A percentile compares a stretch with the other conserved stretches of the same genome.
Evolutionary conservation across 106 monocot genomes (phyloP).

Genomic region (Narthecium ossifragum): DNA sequence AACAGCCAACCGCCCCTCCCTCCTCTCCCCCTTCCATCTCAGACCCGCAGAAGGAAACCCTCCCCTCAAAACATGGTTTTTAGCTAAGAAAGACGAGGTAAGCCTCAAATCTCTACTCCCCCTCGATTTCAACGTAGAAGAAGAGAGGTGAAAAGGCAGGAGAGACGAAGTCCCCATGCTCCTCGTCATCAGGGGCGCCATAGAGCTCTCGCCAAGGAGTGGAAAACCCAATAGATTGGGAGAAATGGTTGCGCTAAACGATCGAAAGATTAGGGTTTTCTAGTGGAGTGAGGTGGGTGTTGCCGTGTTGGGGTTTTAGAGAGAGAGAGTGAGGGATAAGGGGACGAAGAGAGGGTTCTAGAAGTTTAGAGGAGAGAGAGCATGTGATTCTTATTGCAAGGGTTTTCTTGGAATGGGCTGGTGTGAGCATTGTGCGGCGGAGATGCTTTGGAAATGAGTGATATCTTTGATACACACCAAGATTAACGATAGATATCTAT

Average conservation of each 20-base stretch:
- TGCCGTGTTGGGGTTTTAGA: constrained; percentile 7
- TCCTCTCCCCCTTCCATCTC: constrained; percentile 46
- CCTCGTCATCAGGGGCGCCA: constrained; percentile 25
- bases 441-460: too few species aligned
- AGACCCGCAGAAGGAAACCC: constrained; percentile 22
- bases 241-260: too few species aligned
- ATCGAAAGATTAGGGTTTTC: constrained; percentile 6
- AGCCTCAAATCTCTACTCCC: constrained; percentile 1
- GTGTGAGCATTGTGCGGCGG: too few species aligned
- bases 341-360: constrained; percentile 11
- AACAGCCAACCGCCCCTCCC: constrained; percentile 31
- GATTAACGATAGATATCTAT: too few species aligned
- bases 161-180: constrained; percentile 14
- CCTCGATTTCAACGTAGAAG: not conserved
- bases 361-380: not conserved
- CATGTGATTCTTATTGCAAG: not conserved
- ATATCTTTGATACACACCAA: too few species aligned
- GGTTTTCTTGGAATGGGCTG: not conserved
- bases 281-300: not conserved
- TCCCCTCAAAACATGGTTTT: not conserved
- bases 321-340: constrained; percentile 1
- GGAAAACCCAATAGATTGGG: not conserved
- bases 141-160: constrained; percentile 2
- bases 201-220: not conserved
- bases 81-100: constrained; percentile 23